Evolutionary conservation across 352 stramenopile species (phyloP).

Genomic region (Globisporangium cylindrosporum): DNA sequence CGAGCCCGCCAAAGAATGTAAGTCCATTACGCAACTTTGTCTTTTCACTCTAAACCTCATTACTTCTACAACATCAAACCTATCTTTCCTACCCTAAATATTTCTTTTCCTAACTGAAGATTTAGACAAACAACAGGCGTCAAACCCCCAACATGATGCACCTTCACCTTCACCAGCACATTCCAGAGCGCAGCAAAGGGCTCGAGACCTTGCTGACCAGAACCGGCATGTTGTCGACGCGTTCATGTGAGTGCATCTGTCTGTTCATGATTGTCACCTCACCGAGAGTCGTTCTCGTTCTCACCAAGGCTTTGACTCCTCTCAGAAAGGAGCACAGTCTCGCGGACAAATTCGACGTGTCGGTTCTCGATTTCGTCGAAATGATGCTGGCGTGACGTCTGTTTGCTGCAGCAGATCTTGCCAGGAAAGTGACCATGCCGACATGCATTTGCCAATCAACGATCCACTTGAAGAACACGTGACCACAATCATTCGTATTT

Average conservation of each 20-base stretch:
- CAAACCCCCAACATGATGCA: not conserved
- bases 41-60: conserved; percentile 14
- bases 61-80: conserved; percentile 22
- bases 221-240: conserved; percentile 15
- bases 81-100: conserved; percentile 21
- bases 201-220: conserved; percentile 4
- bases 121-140: conserved; percentile 8
- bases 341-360: conserved; percentile 42
- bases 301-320: not conserved
- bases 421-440: not conserved
- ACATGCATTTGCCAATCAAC: not conserved
- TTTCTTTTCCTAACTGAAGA: conserved; percentile 15
- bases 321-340: conserved; percentile 43
- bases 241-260: conserved; percentile 31
- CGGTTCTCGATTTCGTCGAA: conserved; percentile 61
- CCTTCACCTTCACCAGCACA: not conserved
- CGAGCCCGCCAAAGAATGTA: not conserved
- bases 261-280: not conserved
- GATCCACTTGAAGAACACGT: conserved; percentile 4
- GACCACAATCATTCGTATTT: conserved; percentile 65
- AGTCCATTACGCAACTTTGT: conserved; percentile 12
- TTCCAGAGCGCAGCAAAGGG: not conserved
- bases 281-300: not conserved
- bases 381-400: conserved; percentile 51
- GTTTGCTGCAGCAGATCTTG: not conserved